Base-by-base conservation (phyloP, 108 stramenopile genomes). In the Nannochloropsis granulata region DNA sequence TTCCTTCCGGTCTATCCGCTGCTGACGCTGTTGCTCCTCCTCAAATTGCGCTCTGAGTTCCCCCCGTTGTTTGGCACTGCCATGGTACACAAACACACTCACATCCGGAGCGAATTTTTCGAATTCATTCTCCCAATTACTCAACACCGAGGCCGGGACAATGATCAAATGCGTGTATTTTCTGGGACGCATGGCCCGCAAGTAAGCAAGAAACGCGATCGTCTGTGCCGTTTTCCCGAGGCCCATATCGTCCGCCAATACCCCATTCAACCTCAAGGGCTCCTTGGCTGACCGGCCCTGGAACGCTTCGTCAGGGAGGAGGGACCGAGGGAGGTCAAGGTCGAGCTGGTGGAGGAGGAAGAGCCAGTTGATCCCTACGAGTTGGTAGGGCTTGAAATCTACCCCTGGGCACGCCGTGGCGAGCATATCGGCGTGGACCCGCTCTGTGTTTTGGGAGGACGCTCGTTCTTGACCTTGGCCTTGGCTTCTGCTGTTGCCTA, bases 331-430 rank as follows among this genome's bases (percentile, higher is more conserved):
- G 11, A 71, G 7, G 56, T 71, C 56, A 16, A 71, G 56, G 21
- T 86, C 45, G 43, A 71, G 82, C 82, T 79, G 25, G 78, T 86
- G 83, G 81, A 90, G 80, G 21, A 90, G 85, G 83, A 82, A 83
- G 81, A 90, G 82, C 90, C 90, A 90, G 85, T 90, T 90, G 79
- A 90, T 89, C 23, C 90, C 90, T 25, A 90, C 90, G 23, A 90
- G 85, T 85, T 90, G 90, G 85, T 90, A 90, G 23, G 23, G 24
- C 34, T 86, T 86, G 24, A 86, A 82, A 81, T 71, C 56, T 2
- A 71, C 56, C 56, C 56, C 56, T n/a, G 56, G 56, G n/a, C 56
- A 71, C 7, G 56, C 56, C 56, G 21, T 71, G 56, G 56, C 56
- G n/a, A 71, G 56, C 21, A 71, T 71, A n/a, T 71, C 56, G 56